Conservation (phyloP, 345 rosid genomes). For the Clausena lansium region DNA sequence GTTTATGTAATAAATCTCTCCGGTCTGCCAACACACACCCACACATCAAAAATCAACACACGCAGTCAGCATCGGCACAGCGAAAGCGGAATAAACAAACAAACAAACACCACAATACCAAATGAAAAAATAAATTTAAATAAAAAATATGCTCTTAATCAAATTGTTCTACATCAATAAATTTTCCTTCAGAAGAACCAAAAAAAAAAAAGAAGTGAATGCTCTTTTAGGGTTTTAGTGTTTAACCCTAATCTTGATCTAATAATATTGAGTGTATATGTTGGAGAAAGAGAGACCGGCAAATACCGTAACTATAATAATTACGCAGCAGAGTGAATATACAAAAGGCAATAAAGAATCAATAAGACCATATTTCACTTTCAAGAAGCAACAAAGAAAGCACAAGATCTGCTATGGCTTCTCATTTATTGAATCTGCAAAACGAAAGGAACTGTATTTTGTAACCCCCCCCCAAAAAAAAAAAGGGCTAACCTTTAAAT, state of each 20-base stretch:
- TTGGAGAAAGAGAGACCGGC: slow-evolving; percentile 16
- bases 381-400: slow-evolving; percentile 11
- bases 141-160: no score
- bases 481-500: slow-evolving; percentile 54
- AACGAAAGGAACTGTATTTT: slow-evolving; percentile 29
- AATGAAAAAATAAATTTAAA: background rate
- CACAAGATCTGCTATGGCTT: slow-evolving; percentile 47
- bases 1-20: slow-evolving; percentile 82
- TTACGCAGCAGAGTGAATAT: slow-evolving; percentile 30
- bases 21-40: slow-evolving; percentile 48
- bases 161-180: no score
- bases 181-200: background rate
- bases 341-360: slow-evolving; percentile 24
- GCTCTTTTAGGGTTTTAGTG: slow-evolving; percentile 33
- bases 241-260: slow-evolving; percentile 16
- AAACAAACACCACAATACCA: background rate
- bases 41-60: background rate
- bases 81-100: background rate
- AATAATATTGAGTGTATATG: slow-evolving; percentile 4
- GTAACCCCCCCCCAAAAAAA: background rate
- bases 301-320: slow-evolving; percentile 21
- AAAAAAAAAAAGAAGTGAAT: background rate
- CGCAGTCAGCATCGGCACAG: background rate
- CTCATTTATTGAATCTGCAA: slow-evolving; percentile 55
- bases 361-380: slow-evolving; percentile 4